Evolutionary conservation across 768 basidiomycete genomes (phyloP), one percentile per base, ranked within the genome.

Genomic region (Podaxis sp.): DNA sequence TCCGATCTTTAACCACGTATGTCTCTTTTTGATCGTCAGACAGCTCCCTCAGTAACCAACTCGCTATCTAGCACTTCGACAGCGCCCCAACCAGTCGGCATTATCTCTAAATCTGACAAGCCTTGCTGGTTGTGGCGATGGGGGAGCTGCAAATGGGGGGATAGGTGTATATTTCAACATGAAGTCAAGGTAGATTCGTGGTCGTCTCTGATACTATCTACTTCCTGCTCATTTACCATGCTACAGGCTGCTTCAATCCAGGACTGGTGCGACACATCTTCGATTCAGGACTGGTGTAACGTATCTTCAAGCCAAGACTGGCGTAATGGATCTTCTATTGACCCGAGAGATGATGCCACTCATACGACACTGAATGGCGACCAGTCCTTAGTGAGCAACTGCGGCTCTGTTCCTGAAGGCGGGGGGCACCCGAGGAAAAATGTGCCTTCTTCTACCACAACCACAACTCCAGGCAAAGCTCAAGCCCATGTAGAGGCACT

Each of bases 81-180:
- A 51, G 3, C 48, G 8, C 19, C 49, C 49, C 22, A 51, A 51
- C 22, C 19, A 11, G 26, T 33, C 42, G 49, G 30, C 6, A 3
- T 26, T 49, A 19, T 63, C 12, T 19, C 15, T 30, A 63, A 22
- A 17, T 5, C 51, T 33, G 28, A 56, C 17, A 38, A 40, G 30
- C 44, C 54, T 26, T 63, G 61, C 38, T 30, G 54, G 3, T 33
- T 48, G 38, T 63, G 52, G 52, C 19, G 57, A 28, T 26, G 36
- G 2, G 61, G 61, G 9, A 63, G 26, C 22, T 63, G 61, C 30
- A 44, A 40, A 17, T 63, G 61, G 61, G 61, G 61, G 30, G 48
- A 49, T 57, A 49, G 30, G 15, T 63, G 61, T 40, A 44, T 22
- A 8, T 63, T 57, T 33, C 52, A 49, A 13, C 61, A 63, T 30